A percentile compares a stretch with the other conserved stretches of the same genome.
These are phyloP conservation scores for Ottelia alismoides DNA, from an alignment of 106 monocot genomes.

Conservation along the genomic window DNA sequence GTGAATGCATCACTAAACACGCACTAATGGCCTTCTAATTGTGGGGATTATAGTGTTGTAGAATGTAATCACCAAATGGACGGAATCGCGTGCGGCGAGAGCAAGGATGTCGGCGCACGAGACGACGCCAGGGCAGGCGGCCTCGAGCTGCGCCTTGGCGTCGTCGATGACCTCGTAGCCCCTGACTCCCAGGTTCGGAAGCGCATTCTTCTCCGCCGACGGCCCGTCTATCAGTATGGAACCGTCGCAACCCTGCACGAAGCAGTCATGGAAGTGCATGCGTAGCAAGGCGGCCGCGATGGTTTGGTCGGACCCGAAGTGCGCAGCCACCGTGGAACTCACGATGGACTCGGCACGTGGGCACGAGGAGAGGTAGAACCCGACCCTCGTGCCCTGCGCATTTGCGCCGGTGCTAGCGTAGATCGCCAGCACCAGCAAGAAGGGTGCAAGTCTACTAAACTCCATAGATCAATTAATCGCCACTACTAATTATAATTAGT, in stretches of 20 bases:
- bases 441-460: not conserved
- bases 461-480: no score
- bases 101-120: no score
- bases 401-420: not conserved
- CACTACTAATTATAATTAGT: no score
- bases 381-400: slow-evolving; percentile 3
- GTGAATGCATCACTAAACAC: slow-evolving; percentile 32
- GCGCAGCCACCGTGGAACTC: slow-evolving; percentile 31
- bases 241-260: slow-evolving; percentile 34
- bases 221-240: slow-evolving; percentile 34
- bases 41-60: no score
- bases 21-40: no score
- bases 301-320: slow-evolving; percentile 28
- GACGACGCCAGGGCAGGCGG: slow-evolving; percentile 25
- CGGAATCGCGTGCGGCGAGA: no score
- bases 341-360: slow-evolving; percentile 39
- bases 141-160: slow-evolving; percentile 29
- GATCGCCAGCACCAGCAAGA: not conserved
- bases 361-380: slow-evolving; percentile 45
- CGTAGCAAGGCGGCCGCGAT: not conserved
- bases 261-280: slow-evolving; percentile 2
- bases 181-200: slow-evolving; percentile 18
- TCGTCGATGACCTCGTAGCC: slow-evolving; percentile 25
- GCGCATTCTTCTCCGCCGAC: slow-evolving; percentile 24
- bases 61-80: not conserved